phyloP scores from a whole-genome alignment of 2,329 filamentous ascomycete genomes.

The Aureobasidium sp. region DNA sequence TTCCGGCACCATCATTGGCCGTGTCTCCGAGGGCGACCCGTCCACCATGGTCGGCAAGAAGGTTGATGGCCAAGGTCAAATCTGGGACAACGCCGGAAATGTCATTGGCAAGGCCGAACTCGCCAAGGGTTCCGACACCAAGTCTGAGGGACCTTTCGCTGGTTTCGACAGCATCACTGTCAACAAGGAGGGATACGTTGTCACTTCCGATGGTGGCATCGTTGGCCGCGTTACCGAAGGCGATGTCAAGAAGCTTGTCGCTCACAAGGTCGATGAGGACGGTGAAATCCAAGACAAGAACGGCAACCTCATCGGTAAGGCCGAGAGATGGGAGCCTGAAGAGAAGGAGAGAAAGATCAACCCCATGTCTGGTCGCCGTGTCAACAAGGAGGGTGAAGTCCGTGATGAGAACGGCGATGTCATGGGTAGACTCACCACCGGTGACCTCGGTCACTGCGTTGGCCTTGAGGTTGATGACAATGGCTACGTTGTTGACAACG shows the following conservation, averaged over 20 bases:
- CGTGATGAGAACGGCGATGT: slow-evolving; percentile 44
- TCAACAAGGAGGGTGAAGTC: slow-evolving; percentile 47
- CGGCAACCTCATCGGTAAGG: slow-evolving; percentile 45
- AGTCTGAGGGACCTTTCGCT: slow-evolving; percentile 50
- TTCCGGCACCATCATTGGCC: slow-evolving; percentile 50
- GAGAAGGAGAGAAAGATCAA: slow-evolving; percentile 49
- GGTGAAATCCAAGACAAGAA: slow-evolving; percentile 47
- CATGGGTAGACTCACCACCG: slow-evolving; percentile 42
- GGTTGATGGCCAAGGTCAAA: slow-evolving; percentile 54
- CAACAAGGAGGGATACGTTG: slow-evolving; percentile 50
- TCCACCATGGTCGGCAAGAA: slow-evolving; percentile 51
- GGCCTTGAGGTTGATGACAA: slow-evolving; percentile 46
- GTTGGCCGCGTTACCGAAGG: slow-evolving; percentile 43
- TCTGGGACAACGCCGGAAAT: slow-evolving; percentile 56
- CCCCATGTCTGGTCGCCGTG: slow-evolving; percentile 49
- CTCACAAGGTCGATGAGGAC: slow-evolving; percentile 44
- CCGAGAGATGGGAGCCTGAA: slow-evolving; percentile 45
- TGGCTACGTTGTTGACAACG: slow-evolving; percentile 45
- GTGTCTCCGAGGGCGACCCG: slow-evolving; percentile 49
- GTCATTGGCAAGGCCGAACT: slow-evolving; percentile 53
- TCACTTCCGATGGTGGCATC: slow-evolving; percentile 38
- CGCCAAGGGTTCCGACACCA: slow-evolving; percentile 41
- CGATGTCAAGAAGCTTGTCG: slow-evolving; percentile 43
- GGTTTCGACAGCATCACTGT: slow-evolving; percentile 51
- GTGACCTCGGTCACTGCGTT: slow-evolving; percentile 44